Conservation (phyloP, 1,284 basidiomycete genomes). For the Ganoderma meredithae region DNA sequence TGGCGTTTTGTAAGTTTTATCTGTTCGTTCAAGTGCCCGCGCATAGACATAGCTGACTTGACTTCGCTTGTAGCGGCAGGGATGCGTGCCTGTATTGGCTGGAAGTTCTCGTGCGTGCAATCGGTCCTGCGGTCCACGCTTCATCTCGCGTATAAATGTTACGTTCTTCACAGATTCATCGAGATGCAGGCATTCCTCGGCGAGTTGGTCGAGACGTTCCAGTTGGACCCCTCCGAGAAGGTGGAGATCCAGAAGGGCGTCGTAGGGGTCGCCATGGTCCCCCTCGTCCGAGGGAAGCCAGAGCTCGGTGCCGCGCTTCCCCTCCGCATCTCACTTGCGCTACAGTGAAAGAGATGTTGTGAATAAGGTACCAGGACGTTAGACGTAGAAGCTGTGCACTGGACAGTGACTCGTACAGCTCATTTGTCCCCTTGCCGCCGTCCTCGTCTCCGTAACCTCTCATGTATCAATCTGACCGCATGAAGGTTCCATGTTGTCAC, state of each 20-base stretch:
- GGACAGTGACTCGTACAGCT: no score
- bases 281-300: conserved; percentile 53
- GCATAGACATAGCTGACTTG: no score
- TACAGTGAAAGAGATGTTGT: no score
- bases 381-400: no score
- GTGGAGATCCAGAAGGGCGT: conserved; percentile 47
- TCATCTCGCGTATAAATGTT: neutral
- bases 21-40: neutral
- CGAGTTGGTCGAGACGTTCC: conserved; percentile 38
- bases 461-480: no score
- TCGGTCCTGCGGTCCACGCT: neutral
- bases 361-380: no score
- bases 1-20: conserved; percentile 27
- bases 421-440: no score
- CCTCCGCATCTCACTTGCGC: conserved; percentile 20
- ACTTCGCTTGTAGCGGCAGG: conserved; percentile 34
- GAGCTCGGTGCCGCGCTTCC: conserved; percentile 43
- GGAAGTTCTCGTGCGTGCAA: conserved; percentile 44
- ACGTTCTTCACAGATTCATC: conserved; percentile 33
- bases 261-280: conserved; percentile 47
- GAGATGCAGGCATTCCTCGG: conserved; percentile 39
- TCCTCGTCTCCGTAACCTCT: no score
- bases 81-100: conserved; percentile 43
- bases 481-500: no score
- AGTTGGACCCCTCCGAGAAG: conserved; percentile 40